These are phyloP conservation scores for Perkinsus olseni DNA, from an alignment of 169 alveolate species.

Conservation along the genomic window DNA sequence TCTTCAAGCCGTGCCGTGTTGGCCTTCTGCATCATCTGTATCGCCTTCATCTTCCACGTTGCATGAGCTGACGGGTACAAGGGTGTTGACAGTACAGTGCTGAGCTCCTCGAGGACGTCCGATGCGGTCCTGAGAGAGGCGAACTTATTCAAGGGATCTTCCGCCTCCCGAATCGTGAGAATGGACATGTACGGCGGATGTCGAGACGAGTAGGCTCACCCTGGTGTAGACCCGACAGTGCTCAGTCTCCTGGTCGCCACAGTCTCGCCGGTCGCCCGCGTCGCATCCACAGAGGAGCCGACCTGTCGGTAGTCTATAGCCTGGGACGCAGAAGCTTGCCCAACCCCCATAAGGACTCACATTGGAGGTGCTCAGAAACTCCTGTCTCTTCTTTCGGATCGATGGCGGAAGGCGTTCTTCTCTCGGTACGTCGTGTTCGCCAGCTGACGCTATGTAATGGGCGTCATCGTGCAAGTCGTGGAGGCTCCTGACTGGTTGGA, in stretches of 20 bases:
- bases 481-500: background rate
- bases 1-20: background rate
- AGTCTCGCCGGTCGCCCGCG: background rate
- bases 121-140: background rate
- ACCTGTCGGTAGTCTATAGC: no score
- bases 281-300: no score
- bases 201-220: background rate
- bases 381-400: background rate
- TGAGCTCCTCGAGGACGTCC: background rate
- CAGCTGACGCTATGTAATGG: background rate
- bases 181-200: background rate
- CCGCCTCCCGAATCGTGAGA: background rate
- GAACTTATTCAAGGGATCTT: background rate
- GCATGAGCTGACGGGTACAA: background rate
- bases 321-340: no score
- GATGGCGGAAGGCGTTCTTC: background rate
- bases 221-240: background rate
- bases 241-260: background rate
- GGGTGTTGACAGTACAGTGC: background rate
- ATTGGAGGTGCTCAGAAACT: background rate
- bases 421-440: background rate
- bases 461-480: background rate
- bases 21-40: background rate
- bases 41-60: background rate
- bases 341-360: no score